A percentile compares a stretch with the other conserved stretches of the same genome.
phyloP scores from a whole-genome alignment of 441 rosid genomes.

The Aquilaria agallochum region DNA sequence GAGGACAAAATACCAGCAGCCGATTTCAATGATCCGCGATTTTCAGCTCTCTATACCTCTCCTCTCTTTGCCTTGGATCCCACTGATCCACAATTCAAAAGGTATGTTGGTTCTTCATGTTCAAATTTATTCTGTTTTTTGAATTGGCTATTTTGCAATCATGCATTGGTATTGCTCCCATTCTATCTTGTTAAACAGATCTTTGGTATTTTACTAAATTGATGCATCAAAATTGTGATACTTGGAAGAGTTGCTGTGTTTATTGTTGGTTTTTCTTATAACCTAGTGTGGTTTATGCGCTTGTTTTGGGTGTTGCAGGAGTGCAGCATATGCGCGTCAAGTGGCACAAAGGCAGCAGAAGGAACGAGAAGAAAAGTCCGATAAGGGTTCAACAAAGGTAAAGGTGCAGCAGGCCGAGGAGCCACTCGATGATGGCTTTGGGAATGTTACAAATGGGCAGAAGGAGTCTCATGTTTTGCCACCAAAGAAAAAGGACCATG shows the following conservation, averaged over 20 bases:
- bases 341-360: conserved; percentile 43
- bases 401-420: conserved; percentile 16
- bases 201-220: too few relatives aligned
- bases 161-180: not conserved
- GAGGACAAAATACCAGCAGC: conserved; percentile 66
- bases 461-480: conserved; percentile 15
- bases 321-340: conserved; percentile 81
- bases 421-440: conserved; percentile 15
- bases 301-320: conserved; percentile 46
- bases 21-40: conserved; percentile 61
- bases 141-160: not conserved
- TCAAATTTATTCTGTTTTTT: not conserved
- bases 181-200: too few relatives aligned
- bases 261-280: not conserved
- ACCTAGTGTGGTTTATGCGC: conserved; percentile 2
- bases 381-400: conserved; percentile 12
- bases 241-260: not conserved
- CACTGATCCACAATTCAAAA: conserved; percentile 90
- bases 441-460: conserved; percentile 13
- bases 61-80: conserved; percentile 85
- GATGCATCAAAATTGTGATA: not conserved
- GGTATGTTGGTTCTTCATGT: conserved; percentile 30
- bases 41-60: conserved; percentile 49
- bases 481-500: conserved; percentile 44
- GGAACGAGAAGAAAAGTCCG: conserved; percentile 18